These are phyloP conservation scores for Prunus armeniaca DNA, from an alignment of 306 rosid species.

Conservation along the genomic window DNA sequence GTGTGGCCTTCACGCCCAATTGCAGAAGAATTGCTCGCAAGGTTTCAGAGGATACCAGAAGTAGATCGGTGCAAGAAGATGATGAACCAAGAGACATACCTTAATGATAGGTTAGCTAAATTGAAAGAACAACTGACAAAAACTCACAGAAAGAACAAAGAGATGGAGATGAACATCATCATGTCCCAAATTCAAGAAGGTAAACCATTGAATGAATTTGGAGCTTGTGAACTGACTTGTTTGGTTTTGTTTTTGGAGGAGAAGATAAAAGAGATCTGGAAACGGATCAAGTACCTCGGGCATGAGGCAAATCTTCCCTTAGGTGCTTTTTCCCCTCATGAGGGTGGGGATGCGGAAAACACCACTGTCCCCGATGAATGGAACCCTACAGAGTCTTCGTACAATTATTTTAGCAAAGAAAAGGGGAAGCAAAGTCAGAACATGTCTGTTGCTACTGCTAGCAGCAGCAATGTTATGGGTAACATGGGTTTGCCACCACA, in stretches of 20 bases:
- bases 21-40: background rate
- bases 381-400: background rate
- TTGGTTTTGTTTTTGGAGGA: conserved; percentile 5
- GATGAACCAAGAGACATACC: background rate
- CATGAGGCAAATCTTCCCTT: background rate
- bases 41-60: background rate
- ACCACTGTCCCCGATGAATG: background rate
- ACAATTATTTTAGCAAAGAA: background rate
- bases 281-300: background rate
- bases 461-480: background rate
- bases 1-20: conserved; percentile 33
- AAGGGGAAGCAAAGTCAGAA: background rate
- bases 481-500: background rate
- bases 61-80: background rate
- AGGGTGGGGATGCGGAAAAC: background rate
- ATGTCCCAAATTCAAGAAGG: background rate
- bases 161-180: background rate
- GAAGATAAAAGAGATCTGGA: conserved; percentile 7
- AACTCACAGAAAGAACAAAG: background rate
- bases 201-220: background rate
- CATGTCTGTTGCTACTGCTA: background rate
- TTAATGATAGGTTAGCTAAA: background rate
- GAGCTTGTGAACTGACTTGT: background rate
- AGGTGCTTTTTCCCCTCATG: background rate
- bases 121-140: background rate